Evolutionary conservation across 2,329 filamentous ascomycete genomes (phyloP).

Genomic region (Beauveria australis): DNA sequence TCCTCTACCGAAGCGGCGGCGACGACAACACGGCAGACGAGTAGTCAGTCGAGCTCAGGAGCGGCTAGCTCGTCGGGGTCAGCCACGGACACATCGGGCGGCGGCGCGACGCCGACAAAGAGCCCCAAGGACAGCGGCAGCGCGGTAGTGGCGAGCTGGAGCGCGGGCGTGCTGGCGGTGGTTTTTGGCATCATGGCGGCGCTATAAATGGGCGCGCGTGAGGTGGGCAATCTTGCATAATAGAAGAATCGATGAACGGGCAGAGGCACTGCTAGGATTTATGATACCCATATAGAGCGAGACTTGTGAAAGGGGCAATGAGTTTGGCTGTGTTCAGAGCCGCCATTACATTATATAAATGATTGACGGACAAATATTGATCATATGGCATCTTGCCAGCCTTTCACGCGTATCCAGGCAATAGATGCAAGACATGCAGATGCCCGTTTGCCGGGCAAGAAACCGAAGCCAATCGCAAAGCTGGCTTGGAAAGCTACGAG

Average conservation of each 20-base stretch:
- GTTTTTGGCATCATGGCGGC: slow-evolving; percentile 7
- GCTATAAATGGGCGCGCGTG: not conserved
- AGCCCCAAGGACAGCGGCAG: slow-evolving; percentile 2
- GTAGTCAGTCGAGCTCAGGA: not conserved
- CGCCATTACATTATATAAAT: not conserved
- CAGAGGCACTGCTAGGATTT: not conserved
- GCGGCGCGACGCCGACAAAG: slow-evolving; percentile 1
- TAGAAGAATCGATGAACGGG: not conserved
- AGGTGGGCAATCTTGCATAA: not conserved
- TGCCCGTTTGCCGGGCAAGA: not conserved
- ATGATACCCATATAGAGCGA: not conserved
- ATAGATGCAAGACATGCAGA: slow-evolving; percentile 3
- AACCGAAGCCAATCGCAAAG: not conserved
- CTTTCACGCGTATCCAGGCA: not conserved
- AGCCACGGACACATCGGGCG: not conserved
- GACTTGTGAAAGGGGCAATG: not conserved
- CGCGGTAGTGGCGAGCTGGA: slow-evolving; percentile 4
- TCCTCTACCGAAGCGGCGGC: not conserved
- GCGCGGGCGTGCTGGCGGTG: not conserved
- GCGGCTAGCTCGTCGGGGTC: not conserved
- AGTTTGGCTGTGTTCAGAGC: not conserved
- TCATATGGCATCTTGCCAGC: not conserved
- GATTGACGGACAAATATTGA: not conserved
- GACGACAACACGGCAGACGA: not conserved
- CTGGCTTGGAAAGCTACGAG: not conserved